A percentile compares a stretch with the other conserved stretches of the same genome.
These are phyloP conservation scores for Verticillium klebahnii DNA, from an alignment of 2,329 filamentous ascomycete genomes.

Conservation along the genomic window DNA sequence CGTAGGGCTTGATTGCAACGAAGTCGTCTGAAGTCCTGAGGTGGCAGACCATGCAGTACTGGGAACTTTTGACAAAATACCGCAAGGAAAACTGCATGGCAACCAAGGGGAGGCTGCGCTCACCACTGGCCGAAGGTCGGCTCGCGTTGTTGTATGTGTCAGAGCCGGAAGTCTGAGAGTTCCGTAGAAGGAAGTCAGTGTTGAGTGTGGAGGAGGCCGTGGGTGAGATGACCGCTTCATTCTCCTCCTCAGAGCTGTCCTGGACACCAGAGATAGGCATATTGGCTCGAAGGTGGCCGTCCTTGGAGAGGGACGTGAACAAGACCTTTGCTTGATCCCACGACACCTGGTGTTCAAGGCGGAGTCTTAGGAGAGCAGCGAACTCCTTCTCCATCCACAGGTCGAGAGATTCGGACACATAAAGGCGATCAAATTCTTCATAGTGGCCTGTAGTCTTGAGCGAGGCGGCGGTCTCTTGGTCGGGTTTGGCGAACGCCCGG, in stretches of 20 bases:
- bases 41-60: slow-evolving; percentile 86
- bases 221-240: neutral
- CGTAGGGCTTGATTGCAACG: slow-evolving; percentile 70
- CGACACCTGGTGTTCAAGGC: neutral
- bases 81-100: slow-evolving; percentile 73
- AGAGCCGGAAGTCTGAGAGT: slow-evolving; percentile 10
- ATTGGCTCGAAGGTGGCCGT: neutral
- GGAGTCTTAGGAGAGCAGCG: slow-evolving; percentile 55
- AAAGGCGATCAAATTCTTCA: slow-evolving; percentile 47
- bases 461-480: neutral
- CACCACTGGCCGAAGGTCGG: slow-evolving; percentile 4
- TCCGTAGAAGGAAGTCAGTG: slow-evolving; percentile 23
- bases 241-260: neutral
- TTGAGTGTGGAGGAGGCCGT: slow-evolving; percentile 8
- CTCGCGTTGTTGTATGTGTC: slow-evolving; percentile 7
- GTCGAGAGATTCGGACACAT: slow-evolving; percentile 69
- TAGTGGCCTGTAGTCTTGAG: neutral
- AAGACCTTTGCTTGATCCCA: slow-evolving; percentile 9
- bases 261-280: neutral
- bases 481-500: slow-evolving; percentile 36
- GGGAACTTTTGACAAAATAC: slow-evolving; percentile 74
- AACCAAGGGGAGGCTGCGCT: slow-evolving; percentile 47
- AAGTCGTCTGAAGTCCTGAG: slow-evolving; percentile 55
- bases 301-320: neutral
- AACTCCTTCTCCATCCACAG: slow-evolving; percentile 64